Evolutionary conservation across 352 stramenopile genomes (phyloP).

Genomic region (Globisporangium apiculatum): DNA sequence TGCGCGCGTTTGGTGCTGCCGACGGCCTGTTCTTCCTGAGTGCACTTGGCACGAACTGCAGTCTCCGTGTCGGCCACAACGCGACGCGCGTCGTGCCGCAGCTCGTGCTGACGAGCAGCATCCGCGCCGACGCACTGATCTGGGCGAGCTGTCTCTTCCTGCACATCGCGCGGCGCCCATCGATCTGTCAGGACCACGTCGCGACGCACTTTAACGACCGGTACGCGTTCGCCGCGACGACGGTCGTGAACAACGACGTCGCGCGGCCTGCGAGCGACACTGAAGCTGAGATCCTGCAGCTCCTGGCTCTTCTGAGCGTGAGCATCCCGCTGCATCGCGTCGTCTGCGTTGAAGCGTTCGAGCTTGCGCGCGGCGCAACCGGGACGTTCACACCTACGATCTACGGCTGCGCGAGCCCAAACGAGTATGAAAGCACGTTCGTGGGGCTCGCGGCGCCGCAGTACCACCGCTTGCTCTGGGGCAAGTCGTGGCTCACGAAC

Average conservation of each 20-base stretch:
- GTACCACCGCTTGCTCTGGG: conserved; percentile 8
- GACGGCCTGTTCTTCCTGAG: conserved; percentile 17
- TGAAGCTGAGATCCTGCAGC: conserved; percentile 14
- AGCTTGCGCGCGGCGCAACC: conserved; percentile 4
- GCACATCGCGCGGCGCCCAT: conserved; percentile 7
- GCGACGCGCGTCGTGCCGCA: conserved; percentile 9
- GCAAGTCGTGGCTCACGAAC: conserved; percentile 16
- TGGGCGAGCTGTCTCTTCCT: conserved; percentile 19
- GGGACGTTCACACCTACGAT: conserved; percentile 11
- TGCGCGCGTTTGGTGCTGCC: conserved; percentile 10
- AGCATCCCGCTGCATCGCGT: conserved; percentile 12
- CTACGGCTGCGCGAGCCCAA: conserved; percentile 20
- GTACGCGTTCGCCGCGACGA: conserved; percentile 8
- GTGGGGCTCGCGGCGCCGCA: conserved; percentile 8
- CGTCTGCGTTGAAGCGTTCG: conserved; percentile 16
- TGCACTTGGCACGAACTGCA: conserved; percentile 14
- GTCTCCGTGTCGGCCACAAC: conserved; percentile 3
- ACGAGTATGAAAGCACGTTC: conserved; percentile 11
- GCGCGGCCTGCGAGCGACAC: conserved; percentile 3
- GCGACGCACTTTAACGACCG: conserved; percentile 12
- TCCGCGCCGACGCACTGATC: conserved; percentile 15
- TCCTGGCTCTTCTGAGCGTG: conserved; percentile 15
- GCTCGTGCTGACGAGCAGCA: conserved; percentile 18
- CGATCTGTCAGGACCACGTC: conserved; percentile 15
- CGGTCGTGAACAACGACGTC: not conserved